Evolutionary conservation across 208 protist species (phyloP), one percentile per base, ranked within the genome.

Genomic region (Herpetomonas samuelpessoai): DNA sequence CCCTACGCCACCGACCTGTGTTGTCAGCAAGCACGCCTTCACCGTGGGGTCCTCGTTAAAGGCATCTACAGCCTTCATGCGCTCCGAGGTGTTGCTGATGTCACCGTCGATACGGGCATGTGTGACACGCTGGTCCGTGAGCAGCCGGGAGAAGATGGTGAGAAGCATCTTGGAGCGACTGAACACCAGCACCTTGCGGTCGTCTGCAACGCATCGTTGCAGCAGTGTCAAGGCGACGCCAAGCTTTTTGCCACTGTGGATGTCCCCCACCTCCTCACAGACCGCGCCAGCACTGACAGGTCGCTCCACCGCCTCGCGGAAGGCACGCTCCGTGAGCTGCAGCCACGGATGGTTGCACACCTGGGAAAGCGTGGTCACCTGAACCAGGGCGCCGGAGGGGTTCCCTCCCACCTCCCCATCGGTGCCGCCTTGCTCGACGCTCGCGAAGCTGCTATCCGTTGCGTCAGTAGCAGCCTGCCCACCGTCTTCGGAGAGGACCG

Each of bases 1-100:
- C 47, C 98, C 98, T 7, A 99, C 78, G 25, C 98, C 98, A 55
- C 98, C 98, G 6, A 98, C 97, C 57, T 98, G 90, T 24, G 97
- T 99, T 10, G 92, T 97, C 1, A 99, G 71, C 0, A 99, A 55
- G 68, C 98, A 96, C 83, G 98, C 78, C 79, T 76, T 55, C 60
- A 80, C 31, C 30, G 59, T 16, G 3, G 55, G 19, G 10, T 68
- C 51, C n/a, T 45, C 60, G 62, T 98, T 98, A 76, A 98, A 99
- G 1, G 45, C 22, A 1, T 88, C 65, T 3, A 99, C 93, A 12
- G 38, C 66, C 30, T 51, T 54, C 31, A 72, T 57, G 25, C 88
- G 88, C 14, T 71, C 58, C 52, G 77, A 72, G 16, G 22, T 19
- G 31, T 57, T 62, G 21, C 62, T 58, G 6, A 63, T 72, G 66